Conservation (phyloP, 2,329 filamentous ascomycete species). For the Pseudogymnoascus sp. region DNA sequence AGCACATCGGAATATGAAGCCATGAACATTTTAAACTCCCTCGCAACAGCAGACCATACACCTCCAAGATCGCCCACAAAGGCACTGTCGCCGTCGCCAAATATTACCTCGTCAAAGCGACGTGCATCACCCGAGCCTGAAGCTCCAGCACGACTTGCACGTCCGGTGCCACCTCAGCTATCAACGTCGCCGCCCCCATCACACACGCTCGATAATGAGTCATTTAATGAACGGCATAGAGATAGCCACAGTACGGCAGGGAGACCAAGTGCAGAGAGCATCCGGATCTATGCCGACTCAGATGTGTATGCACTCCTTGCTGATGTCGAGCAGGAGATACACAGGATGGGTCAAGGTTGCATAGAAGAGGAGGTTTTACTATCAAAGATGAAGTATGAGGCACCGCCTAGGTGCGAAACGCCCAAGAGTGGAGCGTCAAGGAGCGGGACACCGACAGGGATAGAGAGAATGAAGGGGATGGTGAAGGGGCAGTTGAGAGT, state of each 20-base stretch:
- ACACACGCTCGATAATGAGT: constrained; percentile 28
- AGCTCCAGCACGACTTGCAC: constrained; percentile 19
- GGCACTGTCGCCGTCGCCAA: constrained; percentile 21
- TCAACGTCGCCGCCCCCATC: constrained; percentile 44
- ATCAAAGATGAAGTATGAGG: constrained; percentile 4
- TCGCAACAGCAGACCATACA: constrained; percentile 22
- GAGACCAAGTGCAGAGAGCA: constrained; percentile 49
- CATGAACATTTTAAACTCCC: constrained; percentile 16
- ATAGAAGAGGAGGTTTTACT: background rate
- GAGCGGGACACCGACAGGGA: background rate
- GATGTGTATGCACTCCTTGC: constrained; percentile 59
- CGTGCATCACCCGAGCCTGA: background rate
- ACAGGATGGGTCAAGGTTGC: constrained; percentile 28
- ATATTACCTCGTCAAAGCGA: constrained; percentile 14
- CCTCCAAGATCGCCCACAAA: constrained; percentile 54
- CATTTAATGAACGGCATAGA: background rate
- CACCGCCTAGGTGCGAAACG: background rate
- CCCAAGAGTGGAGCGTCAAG: background rate
- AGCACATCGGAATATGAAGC: constrained; percentile 36
- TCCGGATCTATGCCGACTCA: constrained; percentile 59
- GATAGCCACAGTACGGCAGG: constrained; percentile 11
- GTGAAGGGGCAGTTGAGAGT: constrained; percentile 4
- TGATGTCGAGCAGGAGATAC: constrained; percentile 58
- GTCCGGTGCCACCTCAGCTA: constrained; percentile 17
- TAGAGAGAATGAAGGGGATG: constrained; percentile 1